A percentile compares a stretch with the other conserved stretches of the same genome.
Conservation (phyloP, 129 eudicot species). For the Mikania micrantha region DNA sequence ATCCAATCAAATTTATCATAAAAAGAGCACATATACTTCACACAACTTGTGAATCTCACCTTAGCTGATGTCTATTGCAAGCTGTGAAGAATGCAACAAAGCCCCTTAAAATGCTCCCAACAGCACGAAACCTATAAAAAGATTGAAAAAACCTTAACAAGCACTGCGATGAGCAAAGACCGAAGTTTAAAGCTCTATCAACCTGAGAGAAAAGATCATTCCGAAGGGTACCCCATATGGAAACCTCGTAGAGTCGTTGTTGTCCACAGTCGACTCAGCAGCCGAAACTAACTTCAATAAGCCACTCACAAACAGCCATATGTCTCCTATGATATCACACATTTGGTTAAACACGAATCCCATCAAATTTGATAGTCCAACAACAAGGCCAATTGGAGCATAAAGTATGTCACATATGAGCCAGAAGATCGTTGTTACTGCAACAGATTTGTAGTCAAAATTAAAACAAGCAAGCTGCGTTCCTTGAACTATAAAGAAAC, state of each 20-base stretch:
- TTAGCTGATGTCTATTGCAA: conserved; percentile 92
- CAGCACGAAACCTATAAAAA: conserved; percentile 68
- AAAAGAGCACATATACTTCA: neutral
- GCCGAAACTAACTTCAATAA: conserved; percentile 45
- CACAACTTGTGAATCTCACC: conserved; percentile 31
- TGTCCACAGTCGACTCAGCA: conserved; percentile 52
- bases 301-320: conserved; percentile 46
- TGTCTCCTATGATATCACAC: conserved; percentile 40
- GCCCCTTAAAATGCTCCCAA: conserved; percentile 76
- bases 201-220: conserved; percentile 91
- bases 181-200: neutral
- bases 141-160: neutral
- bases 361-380: conserved; percentile 45
- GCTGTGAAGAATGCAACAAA: conserved; percentile 80
- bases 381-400: conserved; percentile 61
- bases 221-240: conserved; percentile 83
- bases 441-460: conserved; percentile 14
- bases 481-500: neutral
- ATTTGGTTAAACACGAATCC: conserved; percentile 30
- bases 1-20: neutral
- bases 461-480: neutral
- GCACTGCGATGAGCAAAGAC: neutral
- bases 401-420: conserved; percentile 48
- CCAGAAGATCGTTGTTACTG: conserved; percentile 60
- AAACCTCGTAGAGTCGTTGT: conserved; percentile 61